phyloP scores from a whole-genome alignment of 2,329 filamentous ascomycete species.

The Fusarium sp. region DNA sequence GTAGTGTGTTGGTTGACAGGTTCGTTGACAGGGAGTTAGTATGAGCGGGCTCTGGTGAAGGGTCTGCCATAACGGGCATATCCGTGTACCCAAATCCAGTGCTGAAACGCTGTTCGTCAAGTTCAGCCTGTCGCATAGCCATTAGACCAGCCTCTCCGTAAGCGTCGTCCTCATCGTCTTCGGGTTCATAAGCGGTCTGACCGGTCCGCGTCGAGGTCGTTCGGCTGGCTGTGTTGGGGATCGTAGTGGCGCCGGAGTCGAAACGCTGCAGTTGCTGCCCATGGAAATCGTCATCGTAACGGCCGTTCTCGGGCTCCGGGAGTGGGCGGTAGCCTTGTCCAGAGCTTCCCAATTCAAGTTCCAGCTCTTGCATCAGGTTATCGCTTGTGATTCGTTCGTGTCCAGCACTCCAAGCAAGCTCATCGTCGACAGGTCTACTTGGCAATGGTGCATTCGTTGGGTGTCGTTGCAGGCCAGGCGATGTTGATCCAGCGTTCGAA shows the following conservation, averaged over 20 bases:
- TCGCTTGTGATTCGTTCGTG: slow-evolving; percentile 60
- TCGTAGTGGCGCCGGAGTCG: slow-evolving; percentile 62
- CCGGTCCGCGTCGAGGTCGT: slow-evolving; percentile 37
- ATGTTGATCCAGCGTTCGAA: slow-evolving; percentile 51
- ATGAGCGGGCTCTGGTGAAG: slow-evolving; percentile 32
- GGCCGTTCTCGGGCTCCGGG: slow-evolving; percentile 57
- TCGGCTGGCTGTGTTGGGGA: slow-evolving; percentile 42
- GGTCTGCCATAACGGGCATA: slow-evolving; percentile 46
- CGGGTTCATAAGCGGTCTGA: slow-evolving; percentile 42
- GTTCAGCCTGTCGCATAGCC: slow-evolving; percentile 85
- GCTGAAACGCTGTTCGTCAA: slow-evolving; percentile 71
- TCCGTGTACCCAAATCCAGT: slow-evolving; percentile 49
- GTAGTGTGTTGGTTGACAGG: slow-evolving; percentile 56
- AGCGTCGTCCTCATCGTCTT: slow-evolving; percentile 81
- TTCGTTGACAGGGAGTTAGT: slow-evolving; percentile 53
- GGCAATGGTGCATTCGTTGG: slow-evolving; percentile 70
- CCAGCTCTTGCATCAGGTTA: slow-evolving; percentile 68
- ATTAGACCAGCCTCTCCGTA: slow-evolving; percentile 87
- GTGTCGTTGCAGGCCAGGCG: slow-evolving; percentile 63
- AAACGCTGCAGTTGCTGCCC: slow-evolving; percentile 60
- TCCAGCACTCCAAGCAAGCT: slow-evolving; percentile 57
- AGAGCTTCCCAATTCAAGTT: slow-evolving; percentile 61
- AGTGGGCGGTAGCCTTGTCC: slow-evolving; percentile 52
- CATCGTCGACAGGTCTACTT: slow-evolving; percentile 61
- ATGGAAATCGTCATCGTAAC: slow-evolving; percentile 57